Evolutionary conservation across 805 yeast genomes (phyloP), one percentile per base, ranked within the genome.

Genomic region (Wickerhamomyces xylosicus): DNA sequence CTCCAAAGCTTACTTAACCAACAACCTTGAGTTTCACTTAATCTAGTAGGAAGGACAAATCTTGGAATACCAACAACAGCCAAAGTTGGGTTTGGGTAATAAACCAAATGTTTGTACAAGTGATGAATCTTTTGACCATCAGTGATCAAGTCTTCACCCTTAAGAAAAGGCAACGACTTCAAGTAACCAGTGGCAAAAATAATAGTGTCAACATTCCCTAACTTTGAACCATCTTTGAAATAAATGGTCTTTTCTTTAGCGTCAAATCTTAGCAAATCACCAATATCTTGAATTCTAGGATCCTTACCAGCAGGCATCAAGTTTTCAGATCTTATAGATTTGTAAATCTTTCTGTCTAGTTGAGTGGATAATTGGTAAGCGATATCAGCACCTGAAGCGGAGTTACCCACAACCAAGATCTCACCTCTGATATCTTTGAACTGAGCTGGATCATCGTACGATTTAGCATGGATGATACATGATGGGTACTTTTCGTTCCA

Each of bases 101-200:
- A 71, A 35, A 80, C 61, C 13, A 77, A 61, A 47, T 80, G 90
- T 45, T 71, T 69, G 65, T 77, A 82, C 10, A 78, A 48, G 17
- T 74, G 70, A 36, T 67, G 66, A 9, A 76, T 66, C 28, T 72
- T 64, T 13, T 50, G 53, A 1, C 80, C 79, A 37, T 62, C 56
- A 1, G 77, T 64, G 22, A 71, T 59, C 20, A 71, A 41, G 11
- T 44, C 29, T 29, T 47, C 48, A 15, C 36, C 45, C 41, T 71
- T 66, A 37, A 85, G 56, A 47, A 73, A 81, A 17, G 94, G 92
- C 40, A 73, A 64, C 29, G 74, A 69, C 50, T 77, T 77, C 35
- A 74, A 62, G 56, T 82, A 85, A 1, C 95, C 95, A 0, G 95
- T 84, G 37, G 85, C 82, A 54, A 77, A 81, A 9, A 84, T 61